Evolutionary conservation across 2,329 filamentous ascomycete genomes (phyloP), one percentile per base, ranked within the genome.

Genomic region (Cercospora sp.): DNA sequence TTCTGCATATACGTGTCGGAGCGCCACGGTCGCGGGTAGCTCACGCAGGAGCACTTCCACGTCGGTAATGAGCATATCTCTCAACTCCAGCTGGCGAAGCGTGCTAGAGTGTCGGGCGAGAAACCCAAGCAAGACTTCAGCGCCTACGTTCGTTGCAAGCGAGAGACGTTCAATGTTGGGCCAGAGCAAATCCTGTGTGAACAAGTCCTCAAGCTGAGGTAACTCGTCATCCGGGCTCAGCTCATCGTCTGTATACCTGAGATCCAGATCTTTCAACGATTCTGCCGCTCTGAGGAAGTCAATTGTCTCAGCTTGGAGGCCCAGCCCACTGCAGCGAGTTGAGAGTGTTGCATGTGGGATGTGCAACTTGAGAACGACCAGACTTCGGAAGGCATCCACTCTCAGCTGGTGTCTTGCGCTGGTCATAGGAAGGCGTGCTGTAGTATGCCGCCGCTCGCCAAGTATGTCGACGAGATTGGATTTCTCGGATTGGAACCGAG

Each of bases 1-100:
- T 42, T 74, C 72, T n/a, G 73, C 39, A 58, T 75, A 72, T 1
- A 75, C 66, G 23, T 67, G 63, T 20, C 70, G 61, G 23, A 76
- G 64, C 4, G 65, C 57, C 16, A 74, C 48, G 3, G 36, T 42
- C 36, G 36, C n/a, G 36, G 36, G 36, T 42, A 42, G 36, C 36
- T n/a, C 36, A 42, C 36, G 36, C 36, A 42, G 36, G 2, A 42
- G 36, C 36, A 42, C 36, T 42, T n/a, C 36, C 16, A 42, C 36
- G 16, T 42, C 36, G 16, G 36, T n/a, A 42, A 42, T 42, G 16
- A 42, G 36, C 36, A 42, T 42, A n/a, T 42, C 36, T 6, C 3
- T 42, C 36, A 42, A n/a, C 36, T 42, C 36, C 36, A 42, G 36
- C 36, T 42, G 36, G 7, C 36, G 36, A 42, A 42, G 36, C 16